Base-by-base conservation (phyloP, 2,329 filamentous ascomycete genomes). In the Corinectria fuckeliana region DNA sequence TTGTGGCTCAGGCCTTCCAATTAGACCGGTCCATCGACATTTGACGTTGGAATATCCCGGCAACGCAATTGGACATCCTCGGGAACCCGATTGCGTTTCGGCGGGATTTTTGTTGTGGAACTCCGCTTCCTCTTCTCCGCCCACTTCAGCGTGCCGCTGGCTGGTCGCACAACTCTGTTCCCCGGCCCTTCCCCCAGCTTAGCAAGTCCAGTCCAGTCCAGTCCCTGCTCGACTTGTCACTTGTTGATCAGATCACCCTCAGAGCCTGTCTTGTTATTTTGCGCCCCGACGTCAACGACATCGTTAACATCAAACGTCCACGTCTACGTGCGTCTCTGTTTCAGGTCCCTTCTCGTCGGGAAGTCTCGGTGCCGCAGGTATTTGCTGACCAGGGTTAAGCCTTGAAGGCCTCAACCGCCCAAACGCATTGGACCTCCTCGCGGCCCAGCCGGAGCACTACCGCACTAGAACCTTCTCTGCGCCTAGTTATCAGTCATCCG, bases 391-490 rank as follows among this genome's bases (percentile, higher is more conserved):
- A 23, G 42, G 42, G 25, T 47, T 9, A 16, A 30, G 21, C 14
- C n/a, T 47, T n/a, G 13, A 23, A 42, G 41, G 50, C 44, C 39
- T 55, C 30, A 18, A 48, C n/a, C n/a, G 23, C 23, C 10, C 32
- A 36, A 16, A 16, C 51, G 25, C 42, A 34, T 23, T 11, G n/a
- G n/a, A n/a, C n/a, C n/a, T 39, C 5, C 42, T 34, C 28, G 14
- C 50, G 50, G 56, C 49, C 50, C 28, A 32, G 13, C 44, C 50
- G 56, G 56, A 54, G 50, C 32, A 47, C 9, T 14, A 18, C 50
- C 16, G 34, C 18, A 32, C 51, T 44, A 47, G 32, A 59, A 59
- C 50, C 45, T 59, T 59, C 56, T 50, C 20, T 49, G n/a, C 14
- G n/a, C 26, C 30, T 45, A n/a, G n/a, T n/a, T n/a, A 50, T 30